Evolutionary conservation across 2,329 filamentous ascomycete species (phyloP).

Genomic region (Zymoseptoria crescenta): DNA sequence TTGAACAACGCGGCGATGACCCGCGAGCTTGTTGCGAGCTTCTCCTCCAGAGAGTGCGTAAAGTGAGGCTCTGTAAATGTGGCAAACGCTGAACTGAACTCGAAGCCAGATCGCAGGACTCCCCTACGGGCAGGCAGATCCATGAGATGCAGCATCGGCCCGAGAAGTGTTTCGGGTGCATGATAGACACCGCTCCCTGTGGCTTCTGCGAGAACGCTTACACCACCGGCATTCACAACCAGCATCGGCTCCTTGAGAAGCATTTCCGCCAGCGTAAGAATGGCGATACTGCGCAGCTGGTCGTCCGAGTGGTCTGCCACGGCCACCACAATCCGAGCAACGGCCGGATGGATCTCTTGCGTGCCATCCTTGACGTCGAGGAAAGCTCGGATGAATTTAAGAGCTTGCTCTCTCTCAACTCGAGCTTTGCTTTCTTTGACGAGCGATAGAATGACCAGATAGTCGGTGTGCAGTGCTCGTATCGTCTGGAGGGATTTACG

Average conservation of each 20-base stretch:
- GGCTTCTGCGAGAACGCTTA: constrained; percentile 82
- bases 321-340: constrained; percentile 83
- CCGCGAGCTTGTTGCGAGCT: constrained; percentile 77
- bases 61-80: constrained; percentile 77
- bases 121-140: constrained; percentile 74
- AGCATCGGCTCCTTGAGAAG: constrained; percentile 77
- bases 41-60: constrained; percentile 50
- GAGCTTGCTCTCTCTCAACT: constrained; percentile 89
- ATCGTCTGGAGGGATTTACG: constrained; percentile 83
- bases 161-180: constrained; percentile 79
- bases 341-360: constrained; percentile 73
- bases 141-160: constrained; percentile 76
- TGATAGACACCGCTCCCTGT: constrained; percentile 86
- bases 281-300: constrained; percentile 78
- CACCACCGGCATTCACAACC: constrained; percentile 72
- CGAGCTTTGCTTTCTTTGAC: constrained; percentile 96
- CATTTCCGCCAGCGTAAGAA: constrained; percentile 88
- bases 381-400: constrained; percentile 94
- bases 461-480: constrained; percentile 80
- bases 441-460: constrained; percentile 80
- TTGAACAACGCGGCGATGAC: constrained; percentile 88
- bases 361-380: constrained; percentile 91
- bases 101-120: constrained; percentile 79
- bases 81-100: constrained; percentile 77
- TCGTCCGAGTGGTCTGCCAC: constrained; percentile 83